phyloP scores from a whole-genome alignment of 768 basidiomycete species.

The Pluteus cervinus region DNA sequence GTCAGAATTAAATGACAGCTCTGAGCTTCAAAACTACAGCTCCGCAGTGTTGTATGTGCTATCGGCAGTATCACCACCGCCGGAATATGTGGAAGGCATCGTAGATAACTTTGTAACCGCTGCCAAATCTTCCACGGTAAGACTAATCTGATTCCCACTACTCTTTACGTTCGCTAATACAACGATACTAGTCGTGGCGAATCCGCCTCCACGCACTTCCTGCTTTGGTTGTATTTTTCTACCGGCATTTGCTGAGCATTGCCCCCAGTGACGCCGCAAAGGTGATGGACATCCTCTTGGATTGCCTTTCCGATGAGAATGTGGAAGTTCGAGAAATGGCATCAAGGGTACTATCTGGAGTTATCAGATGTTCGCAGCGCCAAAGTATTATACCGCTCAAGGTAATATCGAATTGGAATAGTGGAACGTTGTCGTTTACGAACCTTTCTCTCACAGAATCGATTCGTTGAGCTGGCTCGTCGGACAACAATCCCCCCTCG shows the following conservation, averaged over 20 bases:
- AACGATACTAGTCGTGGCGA: constrained; percentile 77
- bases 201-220: constrained; percentile 85
- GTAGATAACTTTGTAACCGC: constrained; percentile 58
- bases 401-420: constrained; percentile 41
- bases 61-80: constrained; percentile 73
- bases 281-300: constrained; percentile 78
- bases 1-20: constrained; percentile 84
- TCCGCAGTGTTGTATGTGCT: constrained; percentile 77
- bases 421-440: constrained; percentile 1
- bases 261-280: constrained; percentile 58
- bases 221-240: constrained; percentile 87
- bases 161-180: constrained; percentile 25
- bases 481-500: constrained; percentile 62
- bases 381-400: constrained; percentile 81
- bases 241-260: constrained; percentile 78
- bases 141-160: constrained; percentile 7
- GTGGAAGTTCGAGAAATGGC: constrained; percentile 92
- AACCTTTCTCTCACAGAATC: constrained; percentile 45
- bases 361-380: constrained; percentile 87
- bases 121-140: constrained; percentile 73
- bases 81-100: constrained; percentile 56
- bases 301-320: constrained; percentile 84
- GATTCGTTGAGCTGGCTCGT: constrained; percentile 63
- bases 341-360: constrained; percentile 77
- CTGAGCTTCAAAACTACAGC: constrained; percentile 77